Evolutionary conservation across 1,284 basidiomycete genomes (phyloP), one percentile per base, ranked within the genome.

Genomic region (Ustilago hordei): DNA sequence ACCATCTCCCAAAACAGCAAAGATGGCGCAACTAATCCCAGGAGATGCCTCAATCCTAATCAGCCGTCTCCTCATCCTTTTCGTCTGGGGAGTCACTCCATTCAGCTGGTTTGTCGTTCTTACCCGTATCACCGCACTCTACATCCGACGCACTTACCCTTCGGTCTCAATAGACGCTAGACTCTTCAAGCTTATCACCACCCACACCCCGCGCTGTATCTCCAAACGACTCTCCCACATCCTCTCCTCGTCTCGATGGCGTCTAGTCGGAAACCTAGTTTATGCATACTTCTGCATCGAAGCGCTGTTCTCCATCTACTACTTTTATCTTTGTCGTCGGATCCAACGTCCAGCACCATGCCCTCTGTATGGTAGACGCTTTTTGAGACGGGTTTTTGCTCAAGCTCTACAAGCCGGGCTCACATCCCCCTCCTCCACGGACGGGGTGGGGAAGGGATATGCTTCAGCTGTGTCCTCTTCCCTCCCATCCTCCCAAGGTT

Each of bases 231-330:
- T 55, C n/a, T 45, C 43, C 19, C 41, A 39, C 13, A 9, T 15
- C 31, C 41, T 60, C 34, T 57, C 60, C 53, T 74, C 48, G 7
- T 67, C 60, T 8, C 59, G 53, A n/a, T 63, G 48, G 56, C 43
- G 58, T 7, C 60, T 75, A 54, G 50, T 53, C 23, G 64, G 64
- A 31, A 63, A 38, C 23, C 28, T 43, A n/a, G 60, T 74, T 31
- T 78, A 80, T 59, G 15, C 48, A 19, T 84, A 75, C 54, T 68
- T 69, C 35, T 41, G 60, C 2, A 11, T 69, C 12, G 83, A 85
- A 52, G 67, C 59, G 2, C 53, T 55, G 9, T 85, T 85, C 64
- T 83, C 83, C n/a, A 43, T 84, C n/a, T 82, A 80, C 64, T 72
- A 84, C 50, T 60, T 55, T 47, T 58, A 72, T 39, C 75, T 80